A percentile compares a stretch with the other conserved stretches of the same genome.
These are phyloP conservation scores for Porphyrellus sp. DNA, from an alignment of 1,284 basidiomycete genomes.

Conservation along the genomic window DNA sequence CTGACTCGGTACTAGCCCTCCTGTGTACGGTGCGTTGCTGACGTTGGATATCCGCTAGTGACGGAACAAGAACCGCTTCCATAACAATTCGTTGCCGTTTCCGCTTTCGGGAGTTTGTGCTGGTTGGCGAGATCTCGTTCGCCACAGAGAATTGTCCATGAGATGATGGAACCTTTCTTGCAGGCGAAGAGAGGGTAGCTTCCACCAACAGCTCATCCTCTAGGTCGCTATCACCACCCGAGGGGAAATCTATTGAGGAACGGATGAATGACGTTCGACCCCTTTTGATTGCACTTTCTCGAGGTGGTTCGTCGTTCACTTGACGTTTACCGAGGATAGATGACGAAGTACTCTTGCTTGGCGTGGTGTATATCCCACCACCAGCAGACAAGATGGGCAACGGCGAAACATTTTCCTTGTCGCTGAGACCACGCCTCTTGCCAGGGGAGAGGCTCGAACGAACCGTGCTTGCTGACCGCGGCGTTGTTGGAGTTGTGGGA, in stretches of 20 bases:
- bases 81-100: slow-evolving; percentile 50
- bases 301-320: slow-evolving; percentile 25
- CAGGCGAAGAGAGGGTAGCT: slow-evolving; percentile 24
- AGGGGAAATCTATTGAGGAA: slow-evolving; percentile 28
- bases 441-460: slow-evolving; percentile 26
- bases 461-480: slow-evolving; percentile 15
- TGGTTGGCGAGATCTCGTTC: slow-evolving; percentile 6
- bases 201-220: slow-evolving; percentile 34
- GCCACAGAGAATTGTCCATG: background rate
- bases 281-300: slow-evolving; percentile 35
- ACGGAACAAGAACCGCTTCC: slow-evolving; percentile 55
- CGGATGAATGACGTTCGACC: slow-evolving; percentile 34
- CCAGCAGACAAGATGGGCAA: slow-evolving; percentile 30
- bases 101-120: slow-evolving; percentile 26
- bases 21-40: slow-evolving; percentile 20
- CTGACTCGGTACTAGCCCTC: slow-evolving; percentile 21
- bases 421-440: slow-evolving; percentile 28
- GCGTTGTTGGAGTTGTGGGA: slow-evolving; percentile 28
- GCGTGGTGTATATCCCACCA: slow-evolving; percentile 37
- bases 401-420: slow-evolving; percentile 51
- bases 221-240: slow-evolving; percentile 19
- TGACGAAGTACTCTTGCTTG: slow-evolving; percentile 18
- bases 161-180: slow-evolving; percentile 8
- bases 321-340: slow-evolving; percentile 44
- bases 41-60: slow-evolving; percentile 32